phyloP scores from a whole-genome alignment of 768 basidiomycete species.

The Xerocomellus amylosporus region DNA sequence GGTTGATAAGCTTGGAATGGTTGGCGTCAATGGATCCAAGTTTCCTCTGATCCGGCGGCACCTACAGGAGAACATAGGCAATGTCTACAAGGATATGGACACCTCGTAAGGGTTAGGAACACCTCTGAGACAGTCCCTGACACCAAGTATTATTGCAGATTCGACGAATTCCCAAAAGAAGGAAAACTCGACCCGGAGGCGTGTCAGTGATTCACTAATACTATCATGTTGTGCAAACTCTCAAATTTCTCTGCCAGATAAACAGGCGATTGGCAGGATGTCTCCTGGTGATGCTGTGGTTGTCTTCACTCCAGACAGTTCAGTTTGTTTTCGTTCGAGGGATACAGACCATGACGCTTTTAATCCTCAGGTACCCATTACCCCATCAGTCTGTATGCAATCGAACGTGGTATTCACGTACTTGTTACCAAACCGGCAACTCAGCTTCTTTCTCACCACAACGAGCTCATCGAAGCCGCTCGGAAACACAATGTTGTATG shows the following conservation, averaged over 20 bases:
- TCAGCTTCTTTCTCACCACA: conserved; percentile 80
- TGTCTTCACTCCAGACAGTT: conserved; percentile 90
- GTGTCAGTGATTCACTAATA: conserved; percentile 50
- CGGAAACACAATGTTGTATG: conserved; percentile 78
- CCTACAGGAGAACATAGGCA: conserved; percentile 75
- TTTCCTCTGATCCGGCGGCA: conserved; percentile 84
- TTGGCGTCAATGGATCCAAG: conserved; percentile 83
- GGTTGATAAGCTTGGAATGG: conserved; percentile 80
- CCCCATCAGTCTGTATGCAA: conserved; percentile 81
- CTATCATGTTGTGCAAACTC: neutral
- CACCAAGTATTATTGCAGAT: conserved; percentile 40
- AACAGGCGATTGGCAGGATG: conserved; percentile 72
- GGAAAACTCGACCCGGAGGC: conserved; percentile 71
- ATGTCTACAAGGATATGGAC: conserved; percentile 86
- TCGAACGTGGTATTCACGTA: conserved; percentile 82
- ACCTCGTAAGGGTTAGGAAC: conserved; percentile 51
- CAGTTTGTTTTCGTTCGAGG: conserved; percentile 43
- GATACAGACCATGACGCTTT: neutral
- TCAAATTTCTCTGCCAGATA: conserved; percentile 51
- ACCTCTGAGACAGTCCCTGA: neutral
- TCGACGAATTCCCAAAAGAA: conserved; percentile 75
- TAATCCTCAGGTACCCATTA: conserved; percentile 67
- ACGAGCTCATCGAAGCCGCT: conserved; percentile 71
- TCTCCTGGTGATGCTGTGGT: conserved; percentile 85
- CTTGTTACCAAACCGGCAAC: conserved; percentile 93